Percentiles rank a stretch among this genome's conserved stretches.
These are phyloP conservation scores for Vigna angularis DNA, from an alignment of 306 rosid genomes.

Conservation along the genomic window DNA sequence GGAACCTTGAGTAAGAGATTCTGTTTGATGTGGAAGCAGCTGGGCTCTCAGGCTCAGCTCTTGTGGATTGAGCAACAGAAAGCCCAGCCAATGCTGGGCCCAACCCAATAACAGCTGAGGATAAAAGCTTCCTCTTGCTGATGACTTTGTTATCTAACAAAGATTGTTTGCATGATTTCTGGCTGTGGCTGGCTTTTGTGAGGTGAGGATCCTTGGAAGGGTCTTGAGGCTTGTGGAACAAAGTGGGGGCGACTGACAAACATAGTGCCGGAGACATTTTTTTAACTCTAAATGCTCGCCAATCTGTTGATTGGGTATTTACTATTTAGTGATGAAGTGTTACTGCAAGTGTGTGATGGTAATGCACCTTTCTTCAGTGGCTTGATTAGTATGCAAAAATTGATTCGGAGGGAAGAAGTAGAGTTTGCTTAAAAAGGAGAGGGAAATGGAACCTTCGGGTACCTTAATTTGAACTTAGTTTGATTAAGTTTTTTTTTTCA, in stretches of 20 bases:
- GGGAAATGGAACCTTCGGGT: slow-evolving; percentile 55
- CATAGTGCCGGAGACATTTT: slow-evolving; percentile 59
- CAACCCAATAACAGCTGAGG: slow-evolving; percentile 49
- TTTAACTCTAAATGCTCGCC: not conserved
- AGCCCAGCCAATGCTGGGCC: slow-evolving; percentile 47
- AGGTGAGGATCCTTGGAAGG: slow-evolving; percentile 43
- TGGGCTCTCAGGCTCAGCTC: slow-evolving; percentile 71
- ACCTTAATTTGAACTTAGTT: slow-evolving; percentile 42
- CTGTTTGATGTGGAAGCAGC: slow-evolving; percentile 60
- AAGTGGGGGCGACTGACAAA: slow-evolving; percentile 54
- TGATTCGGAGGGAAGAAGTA: slow-evolving; percentile 38
- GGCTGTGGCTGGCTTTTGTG: slow-evolving; percentile 41
- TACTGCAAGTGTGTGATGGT: not conserved
- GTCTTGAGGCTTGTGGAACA: slow-evolving; percentile 59
- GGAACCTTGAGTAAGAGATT: slow-evolving; percentile 73
- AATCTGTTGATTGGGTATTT: not conserved
- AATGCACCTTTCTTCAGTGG: slow-evolving; percentile 2
- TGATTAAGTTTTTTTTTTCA: not conserved
- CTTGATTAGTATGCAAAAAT: not conserved
- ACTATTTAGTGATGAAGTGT: not conserved
- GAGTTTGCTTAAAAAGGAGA: slow-evolving; percentile 41
- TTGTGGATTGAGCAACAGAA: slow-evolving; percentile 53
- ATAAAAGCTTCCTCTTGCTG: slow-evolving; percentile 56
- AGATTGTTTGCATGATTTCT: slow-evolving; percentile 47
- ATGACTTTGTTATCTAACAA: slow-evolving; percentile 43